Conservation (phyloP, 345 rosid genomes). For the Aquilaria yunnanensis region DNA sequence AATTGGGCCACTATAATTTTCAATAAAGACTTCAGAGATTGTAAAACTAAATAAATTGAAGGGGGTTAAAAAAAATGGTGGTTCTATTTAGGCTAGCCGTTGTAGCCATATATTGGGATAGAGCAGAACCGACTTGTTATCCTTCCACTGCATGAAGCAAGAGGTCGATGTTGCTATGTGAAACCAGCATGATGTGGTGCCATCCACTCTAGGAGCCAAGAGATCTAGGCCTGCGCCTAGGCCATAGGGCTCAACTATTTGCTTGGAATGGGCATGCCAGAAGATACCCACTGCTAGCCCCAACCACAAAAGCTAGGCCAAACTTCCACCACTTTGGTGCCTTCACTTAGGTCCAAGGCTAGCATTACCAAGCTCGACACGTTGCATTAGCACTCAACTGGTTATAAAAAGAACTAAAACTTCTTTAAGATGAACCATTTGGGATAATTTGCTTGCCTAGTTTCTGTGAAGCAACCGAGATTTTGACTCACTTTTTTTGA, state of each 20-base stretch:
- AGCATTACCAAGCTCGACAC: slow-evolving; percentile 13
- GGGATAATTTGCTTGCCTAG: too few relatives aligned
- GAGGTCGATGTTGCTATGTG: slow-evolving; percentile 23
- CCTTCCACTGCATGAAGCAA: slow-evolving; percentile 19
- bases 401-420: too few relatives aligned
- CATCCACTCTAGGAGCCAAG: slow-evolving; percentile 7
- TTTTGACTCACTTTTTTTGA: too few relatives aligned
- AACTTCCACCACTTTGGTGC: slow-evolving; percentile 13
- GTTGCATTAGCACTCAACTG: too few relatives aligned
- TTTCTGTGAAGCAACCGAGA: too few relatives aligned
- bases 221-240: slow-evolving; percentile 3
- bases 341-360: slow-evolving; percentile 16
- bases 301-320: background rate
- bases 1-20: too few relatives aligned
- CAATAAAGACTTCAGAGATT: too few relatives aligned
- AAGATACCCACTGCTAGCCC: background rate
- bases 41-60: too few relatives aligned
- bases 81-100: too few relatives aligned
- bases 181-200: slow-evolving; percentile 21
- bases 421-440: too few relatives aligned
- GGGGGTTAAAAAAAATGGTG: too few relatives aligned
- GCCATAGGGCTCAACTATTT: slow-evolving; percentile 1
- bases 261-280: slow-evolving; percentile 22
- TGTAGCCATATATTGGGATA: background rate
- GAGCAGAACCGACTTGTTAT: slow-evolving; percentile 12